phyloP scores from a whole-genome alignment of 176 grass and related monocot species.

The Tillandsia leiboldiana region DNA sequence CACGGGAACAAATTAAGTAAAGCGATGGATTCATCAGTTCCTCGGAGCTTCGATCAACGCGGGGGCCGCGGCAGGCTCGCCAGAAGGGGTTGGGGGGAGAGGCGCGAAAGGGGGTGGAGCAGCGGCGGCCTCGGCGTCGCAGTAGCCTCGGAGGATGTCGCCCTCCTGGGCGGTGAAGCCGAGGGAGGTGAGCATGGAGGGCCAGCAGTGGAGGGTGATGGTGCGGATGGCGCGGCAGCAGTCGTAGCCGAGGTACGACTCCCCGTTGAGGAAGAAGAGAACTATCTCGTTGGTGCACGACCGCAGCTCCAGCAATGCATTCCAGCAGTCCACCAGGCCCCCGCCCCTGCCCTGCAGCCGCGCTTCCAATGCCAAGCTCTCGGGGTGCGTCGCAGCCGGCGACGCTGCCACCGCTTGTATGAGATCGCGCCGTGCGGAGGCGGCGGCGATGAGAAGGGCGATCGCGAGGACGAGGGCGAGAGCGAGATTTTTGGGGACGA shows the following conservation, averaged over 20 bases:
- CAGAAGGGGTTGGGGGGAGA: background rate
- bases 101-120: conserved; percentile 1
- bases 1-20: too few species aligned
- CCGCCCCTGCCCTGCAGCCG: background rate
- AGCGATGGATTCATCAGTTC: too few species aligned
- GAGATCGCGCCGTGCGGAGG: background rate
- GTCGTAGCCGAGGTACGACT: conserved; percentile 56
- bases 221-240: conserved; percentile 66
- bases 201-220: conserved; percentile 68
- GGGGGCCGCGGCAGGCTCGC: background rate
- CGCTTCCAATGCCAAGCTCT: background rate
- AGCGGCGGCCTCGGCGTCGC: conserved; percentile 36
- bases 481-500: conserved; percentile 1
- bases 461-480: conserved; percentile 5
- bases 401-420: too few species aligned
- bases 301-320: conserved; percentile 39
- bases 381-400: background rate
- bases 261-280: conserved; percentile 71
- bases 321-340: conserved; percentile 48
- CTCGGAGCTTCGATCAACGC: too few species aligned
- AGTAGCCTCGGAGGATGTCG: conserved; percentile 53
- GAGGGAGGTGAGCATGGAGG: conserved; percentile 46
- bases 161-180: conserved; percentile 58
- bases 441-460: background rate
- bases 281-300: conserved; percentile 69